Base-by-base conservation (phyloP, 1,284 basidiomycete species). In the Apiotrichum domesticum region DNA sequence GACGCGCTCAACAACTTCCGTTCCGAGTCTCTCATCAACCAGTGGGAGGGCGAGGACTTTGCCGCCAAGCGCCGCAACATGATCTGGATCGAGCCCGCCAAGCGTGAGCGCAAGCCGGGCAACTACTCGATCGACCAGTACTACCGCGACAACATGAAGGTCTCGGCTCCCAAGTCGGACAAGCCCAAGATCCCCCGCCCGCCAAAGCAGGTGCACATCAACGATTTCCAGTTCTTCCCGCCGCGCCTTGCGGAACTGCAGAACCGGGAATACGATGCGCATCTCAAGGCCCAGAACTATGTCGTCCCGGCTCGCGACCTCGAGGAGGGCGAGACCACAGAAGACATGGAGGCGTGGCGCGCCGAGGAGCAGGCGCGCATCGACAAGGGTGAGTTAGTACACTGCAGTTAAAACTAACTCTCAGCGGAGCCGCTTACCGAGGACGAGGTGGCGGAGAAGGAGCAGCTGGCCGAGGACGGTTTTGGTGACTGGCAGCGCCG, bases 1-100 rank as follows among this genome's bases (percentile, higher is more conserved):
- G 95, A 98, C 70, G 95, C 97, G 66, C 80, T 98, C 51, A 94
- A 90, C 76, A 98, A 91, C 79, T 98, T 99, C 84, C 95, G 95
- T 76, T 87, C 88, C 5, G 92, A 98, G 70, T 88, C 86, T 44
- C 72, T 77, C 66, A 84, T 93, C 51, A 87, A 92, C 67, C 87
- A 91, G 63, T 98, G 94, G 93, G 95, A 98, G 70, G 94, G 96
- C 52, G 92, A 96, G 73, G 92, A 97, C 70, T 98, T 94, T 78
- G 61, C 56, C 10, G 82, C 87, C 35, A 75, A 82, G 77, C 84
- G 84, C 6, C 57, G 55, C 64, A 92, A 90, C 6, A 80, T 91
- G 60, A 69, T 63, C 64, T 85, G 93, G 73, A 86, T 98, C 48
- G 91, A 95, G 55, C 82, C 96, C 14, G 90, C 90, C 43, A 98